A percentile compares a stretch with the other conserved stretches of the same genome.
Conservation (phyloP, 768 basidiomycete species). For the Hygrophorus russula region DNA sequence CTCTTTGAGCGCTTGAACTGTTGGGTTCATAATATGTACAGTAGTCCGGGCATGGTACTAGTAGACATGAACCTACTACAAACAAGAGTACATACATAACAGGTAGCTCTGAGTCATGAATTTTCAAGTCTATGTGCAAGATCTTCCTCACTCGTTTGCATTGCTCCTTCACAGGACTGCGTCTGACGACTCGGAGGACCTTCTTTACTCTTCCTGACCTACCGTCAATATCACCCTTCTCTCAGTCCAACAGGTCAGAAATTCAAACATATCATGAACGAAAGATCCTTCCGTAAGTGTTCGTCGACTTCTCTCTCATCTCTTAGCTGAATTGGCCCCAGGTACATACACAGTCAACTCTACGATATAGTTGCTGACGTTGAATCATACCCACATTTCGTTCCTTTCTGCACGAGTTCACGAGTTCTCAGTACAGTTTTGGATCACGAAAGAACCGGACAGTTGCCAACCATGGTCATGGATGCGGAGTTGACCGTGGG, state of each 20-base stretch:
- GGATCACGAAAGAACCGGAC: slow-evolving; percentile 13
- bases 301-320: slow-evolving; percentile 1
- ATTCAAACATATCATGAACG: slow-evolving; percentile 67
- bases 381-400: slow-evolving; percentile 71
- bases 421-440: slow-evolving; percentile 35
- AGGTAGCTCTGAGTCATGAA: too few relatives aligned
- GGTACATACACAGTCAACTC: slow-evolving; percentile 69
- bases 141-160: background rate
- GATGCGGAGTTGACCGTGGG: slow-evolving; percentile 84
- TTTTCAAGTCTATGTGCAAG: too few relatives aligned
- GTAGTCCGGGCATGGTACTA: too few relatives aligned
- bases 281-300: slow-evolving; percentile 78
- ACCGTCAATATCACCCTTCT: slow-evolving; percentile 28
- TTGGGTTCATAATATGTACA: background rate
- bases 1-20: too few relatives aligned
- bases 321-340: slow-evolving; percentile 17
- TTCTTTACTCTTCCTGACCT: slow-evolving; percentile 44
- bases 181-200: slow-evolving; percentile 14
- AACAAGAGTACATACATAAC: background rate
- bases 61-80: too few relatives aligned
- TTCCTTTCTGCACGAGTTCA: slow-evolving; percentile 81
- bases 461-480: slow-evolving; percentile 33
- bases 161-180: background rate
- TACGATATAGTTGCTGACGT: slow-evolving; percentile 86
- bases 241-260: slow-evolving; percentile 19